phyloP scores from a whole-genome alignment of 1,284 basidiomycete species.

The Puccinia sorghi region DNA sequence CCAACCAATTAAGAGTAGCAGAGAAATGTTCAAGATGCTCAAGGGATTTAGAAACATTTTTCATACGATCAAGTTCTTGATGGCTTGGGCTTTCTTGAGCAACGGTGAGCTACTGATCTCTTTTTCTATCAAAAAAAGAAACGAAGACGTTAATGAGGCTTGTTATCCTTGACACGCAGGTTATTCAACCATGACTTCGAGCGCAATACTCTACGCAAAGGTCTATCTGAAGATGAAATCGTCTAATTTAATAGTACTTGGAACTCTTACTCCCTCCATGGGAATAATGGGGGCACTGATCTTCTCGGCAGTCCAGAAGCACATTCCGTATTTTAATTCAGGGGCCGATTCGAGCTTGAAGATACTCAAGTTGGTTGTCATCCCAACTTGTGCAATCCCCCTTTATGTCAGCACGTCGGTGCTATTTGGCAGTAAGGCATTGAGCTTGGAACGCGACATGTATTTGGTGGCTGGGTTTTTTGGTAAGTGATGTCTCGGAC shows the following conservation, averaged over 20 bases:
- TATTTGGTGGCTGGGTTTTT: conserved; percentile 28
- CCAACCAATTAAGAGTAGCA: conserved; percentile 16
- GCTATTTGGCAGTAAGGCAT: conserved; percentile 5
- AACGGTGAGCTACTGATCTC: conserved; percentile 10
- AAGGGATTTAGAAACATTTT: not conserved
- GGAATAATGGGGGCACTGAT: conserved; percentile 32
- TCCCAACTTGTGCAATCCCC: conserved; percentile 23
- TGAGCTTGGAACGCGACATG: conserved; percentile 19
- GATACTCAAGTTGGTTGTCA: conserved; percentile 14
- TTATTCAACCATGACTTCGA: conserved; percentile 37
- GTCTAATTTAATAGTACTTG: conserved; percentile 12
- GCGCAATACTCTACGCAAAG: conserved; percentile 30
- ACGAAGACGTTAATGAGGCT: not conserved
- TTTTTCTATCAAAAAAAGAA: not conserved
- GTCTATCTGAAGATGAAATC: conserved; percentile 32
- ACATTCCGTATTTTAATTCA: not conserved
- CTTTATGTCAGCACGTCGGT: conserved; percentile 33
- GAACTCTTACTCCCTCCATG: conserved; percentile 9
- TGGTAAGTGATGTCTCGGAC: conserved; percentile 8
- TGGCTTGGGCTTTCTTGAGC: conserved; percentile 26
- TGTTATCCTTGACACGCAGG: not conserved
- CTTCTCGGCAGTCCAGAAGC: conserved; percentile 11
- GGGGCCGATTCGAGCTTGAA: conserved; percentile 23
- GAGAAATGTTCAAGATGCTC: conserved; percentile 14
- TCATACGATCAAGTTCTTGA: conserved; percentile 31